Evolutionary conservation across 805 yeast genomes (phyloP), one percentile per base, ranked within the genome.

Genomic region (Cyberlindnera xylosilytica): DNA sequence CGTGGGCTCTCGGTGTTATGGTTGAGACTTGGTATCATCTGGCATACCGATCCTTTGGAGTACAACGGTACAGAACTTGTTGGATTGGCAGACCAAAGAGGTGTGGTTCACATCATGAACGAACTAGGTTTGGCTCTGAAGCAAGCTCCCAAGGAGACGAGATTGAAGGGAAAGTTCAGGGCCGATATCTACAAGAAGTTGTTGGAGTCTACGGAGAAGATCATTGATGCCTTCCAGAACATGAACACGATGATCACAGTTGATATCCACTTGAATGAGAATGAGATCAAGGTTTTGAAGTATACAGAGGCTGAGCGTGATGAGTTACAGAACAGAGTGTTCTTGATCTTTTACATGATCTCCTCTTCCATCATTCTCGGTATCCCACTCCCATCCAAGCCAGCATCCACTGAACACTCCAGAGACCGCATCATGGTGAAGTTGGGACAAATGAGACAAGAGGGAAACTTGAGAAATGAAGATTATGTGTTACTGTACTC

Each of bases 401-500:
- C 90, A 1, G 91, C 93, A 0, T 79, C 87, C 0, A 82, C 88
- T 0, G 85, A 77, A 33, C 85, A 82, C 56, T 82, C 93, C 1
- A 76, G 81, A 51, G 87, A 81, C 47, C 62, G 89, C 26, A 69
- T 87, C 67, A 68, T 86, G 48, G 74, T 70, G 35, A 85, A 83
- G 51, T 65, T 86, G 49, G 79, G 76, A 46, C 79, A 77, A 45
- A 75, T 81, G 16, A 64, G 93, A 38, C 55, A 62, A 42, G 52
- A 65, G 34, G 57, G 56, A 26, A 47, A 56, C 16, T 57, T 79
- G 32, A 65, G 73, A 10, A 83, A 83, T 54, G 85, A 83, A 47
- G 95, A 87, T 52, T 87, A 84, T 57, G 87, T 87, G 17, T 63
- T 87, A 52, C 70, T 87, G 38, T 87, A 86, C 56, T 78, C 90